Percentiles rank a stretch among this genome's conserved stretches.
These are phyloP conservation scores for Aspergillus carbonarius DNA, from an alignment of 2,329 filamentous ascomycete species.

Conservation along the genomic window DNA sequence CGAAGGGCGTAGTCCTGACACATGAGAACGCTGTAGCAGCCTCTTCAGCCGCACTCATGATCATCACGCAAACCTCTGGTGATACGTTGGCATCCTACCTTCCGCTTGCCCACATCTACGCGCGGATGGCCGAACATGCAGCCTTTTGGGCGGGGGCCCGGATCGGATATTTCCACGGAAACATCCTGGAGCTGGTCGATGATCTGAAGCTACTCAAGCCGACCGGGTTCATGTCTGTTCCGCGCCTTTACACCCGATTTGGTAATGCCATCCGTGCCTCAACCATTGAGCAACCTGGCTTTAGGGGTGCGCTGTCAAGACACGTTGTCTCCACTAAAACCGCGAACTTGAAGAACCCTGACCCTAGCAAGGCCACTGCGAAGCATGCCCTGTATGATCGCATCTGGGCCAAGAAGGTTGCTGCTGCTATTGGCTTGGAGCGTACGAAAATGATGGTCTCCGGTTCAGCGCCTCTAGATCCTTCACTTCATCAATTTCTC, in stretches of 20 bases:
- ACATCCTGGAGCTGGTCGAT: conserved; percentile 80
- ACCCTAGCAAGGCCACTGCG: conserved; percentile 68
- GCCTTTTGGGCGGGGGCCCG: conserved; percentile 69
- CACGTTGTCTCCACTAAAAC: conserved; percentile 78
- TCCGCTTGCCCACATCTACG: conserved; percentile 91
- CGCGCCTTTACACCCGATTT: conserved; percentile 88
- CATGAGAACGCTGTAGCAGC: conserved; percentile 79
- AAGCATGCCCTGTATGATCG: conserved; percentile 55
- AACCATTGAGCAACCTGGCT: conserved; percentile 74
- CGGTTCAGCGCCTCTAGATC: conserved; percentile 88
- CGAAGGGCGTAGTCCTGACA: conserved; percentile 68
- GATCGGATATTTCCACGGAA: conserved; percentile 92
- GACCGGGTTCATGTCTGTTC: conserved; percentile 82
- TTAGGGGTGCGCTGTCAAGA: conserved; percentile 78
- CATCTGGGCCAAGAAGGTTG: conserved; percentile 88
- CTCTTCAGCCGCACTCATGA: conserved; percentile 60
- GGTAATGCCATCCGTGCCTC: conserved; percentile 76
- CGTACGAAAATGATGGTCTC: conserved; percentile 72
- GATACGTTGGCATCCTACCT: conserved; percentile 82
- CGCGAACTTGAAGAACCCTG: conserved; percentile 69
- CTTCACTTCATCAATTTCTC: conserved; percentile 82
- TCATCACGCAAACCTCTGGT: conserved; percentile 52
- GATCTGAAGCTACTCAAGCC: conserved; percentile 86
- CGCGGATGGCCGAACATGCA: conserved; percentile 76
- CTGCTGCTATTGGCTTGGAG: conserved; percentile 77